Conservation (phyloP, 768 basidiomycete species). For the Tephrocybe sp. region DNA sequence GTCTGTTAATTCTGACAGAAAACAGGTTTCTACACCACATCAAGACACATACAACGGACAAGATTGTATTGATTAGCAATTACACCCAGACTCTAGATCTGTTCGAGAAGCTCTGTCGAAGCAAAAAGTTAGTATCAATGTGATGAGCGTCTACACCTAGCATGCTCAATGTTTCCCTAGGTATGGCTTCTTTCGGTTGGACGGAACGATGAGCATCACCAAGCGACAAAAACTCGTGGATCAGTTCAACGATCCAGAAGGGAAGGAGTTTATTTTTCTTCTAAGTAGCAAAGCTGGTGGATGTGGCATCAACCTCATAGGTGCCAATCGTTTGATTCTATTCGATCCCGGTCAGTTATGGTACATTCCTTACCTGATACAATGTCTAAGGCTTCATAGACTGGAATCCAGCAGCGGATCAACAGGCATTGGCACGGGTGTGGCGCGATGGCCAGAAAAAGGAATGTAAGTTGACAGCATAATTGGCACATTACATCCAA, state of each 20-base stretch:
- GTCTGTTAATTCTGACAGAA: not conserved
- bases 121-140: constrained; percentile 61
- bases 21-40: constrained; percentile 82
- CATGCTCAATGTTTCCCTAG: constrained; percentile 32
- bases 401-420: constrained; percentile 98
- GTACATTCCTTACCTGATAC: not conserved
- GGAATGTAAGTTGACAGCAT: constrained; percentile 68
- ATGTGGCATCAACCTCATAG: constrained; percentile 96
- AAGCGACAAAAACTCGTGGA: constrained; percentile 96
- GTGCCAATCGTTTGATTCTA: constrained; percentile 91
- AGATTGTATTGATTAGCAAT: constrained; percentile 96
- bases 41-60: constrained; percentile 79
- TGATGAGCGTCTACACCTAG: not conserved
- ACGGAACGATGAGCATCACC: constrained; percentile 88
- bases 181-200: constrained; percentile 89
- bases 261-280: constrained; percentile 92
- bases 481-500: not conserved
- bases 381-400: constrained; percentile 42
- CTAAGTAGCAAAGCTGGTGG: constrained; percentile 95
- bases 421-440: constrained; percentile 96
- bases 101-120: constrained; percentile 85
- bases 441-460: constrained; percentile 99
- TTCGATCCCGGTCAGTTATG: constrained; percentile 80
- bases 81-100: constrained; percentile 94
- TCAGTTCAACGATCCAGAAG: constrained; percentile 90